These are phyloP conservation scores for Calonectria naviculata DNA, from an alignment of 2,329 filamentous ascomycete species.

Conservation along the genomic window DNA sequence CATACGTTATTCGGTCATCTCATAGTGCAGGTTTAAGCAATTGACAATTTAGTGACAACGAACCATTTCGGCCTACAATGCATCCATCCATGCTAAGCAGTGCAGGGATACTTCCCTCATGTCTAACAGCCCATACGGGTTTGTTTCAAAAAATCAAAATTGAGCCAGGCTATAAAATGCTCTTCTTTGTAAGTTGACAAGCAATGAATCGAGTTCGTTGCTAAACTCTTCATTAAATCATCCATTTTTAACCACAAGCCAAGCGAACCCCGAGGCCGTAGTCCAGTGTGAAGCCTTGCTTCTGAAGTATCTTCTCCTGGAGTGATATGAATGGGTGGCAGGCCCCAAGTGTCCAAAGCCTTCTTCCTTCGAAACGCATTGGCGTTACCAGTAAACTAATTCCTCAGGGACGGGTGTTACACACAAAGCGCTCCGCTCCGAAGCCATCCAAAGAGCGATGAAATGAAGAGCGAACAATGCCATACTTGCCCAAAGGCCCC, in stretches of 20 bases:
- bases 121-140: background rate
- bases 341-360: background rate
- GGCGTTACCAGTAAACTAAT: constrained; percentile 44
- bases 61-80: background rate
- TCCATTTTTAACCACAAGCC: background rate
- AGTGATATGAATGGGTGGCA: background rate
- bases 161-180: background rate
- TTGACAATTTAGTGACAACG: background rate
- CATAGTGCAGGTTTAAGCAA: background rate
- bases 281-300: background rate
- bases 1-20: background rate
- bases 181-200: no score
- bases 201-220: no score
- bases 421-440: constrained; percentile 48
- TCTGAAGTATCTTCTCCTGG: background rate
- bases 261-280: background rate
- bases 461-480: constrained; percentile 48
- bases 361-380: background rate
- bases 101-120: background rate
- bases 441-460: constrained; percentile 47
- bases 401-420: constrained; percentile 36
- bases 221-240: background rate
- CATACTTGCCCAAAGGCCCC: constrained; percentile 45
- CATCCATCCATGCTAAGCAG: no score
- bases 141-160: background rate